Evolutionary conservation across 2,329 filamentous ascomycete genomes (phyloP).

Genomic region (Apiospora kogelbergensis): DNA sequence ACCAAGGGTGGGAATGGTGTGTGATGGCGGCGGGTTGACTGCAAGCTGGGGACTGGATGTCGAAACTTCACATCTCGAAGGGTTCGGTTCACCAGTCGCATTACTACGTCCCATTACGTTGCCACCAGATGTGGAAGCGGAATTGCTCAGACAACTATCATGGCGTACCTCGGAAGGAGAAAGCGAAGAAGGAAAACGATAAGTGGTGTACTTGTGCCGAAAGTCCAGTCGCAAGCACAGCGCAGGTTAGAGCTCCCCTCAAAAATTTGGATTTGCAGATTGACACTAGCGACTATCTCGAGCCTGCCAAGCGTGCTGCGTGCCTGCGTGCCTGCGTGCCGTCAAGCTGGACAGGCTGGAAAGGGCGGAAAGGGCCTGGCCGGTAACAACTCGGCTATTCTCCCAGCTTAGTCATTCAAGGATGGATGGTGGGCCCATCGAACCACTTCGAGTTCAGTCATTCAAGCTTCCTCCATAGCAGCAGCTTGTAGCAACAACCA

Average conservation of each 20-base stretch:
- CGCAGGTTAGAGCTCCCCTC: background rate
- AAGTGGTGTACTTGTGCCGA: background rate
- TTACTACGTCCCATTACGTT: slow-evolving; percentile 31
- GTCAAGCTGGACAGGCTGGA: background rate
- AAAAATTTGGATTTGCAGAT: background rate
- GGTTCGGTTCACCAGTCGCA: slow-evolving; percentile 30
- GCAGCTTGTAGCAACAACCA: slow-evolving; percentile 18
- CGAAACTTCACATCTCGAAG: slow-evolving; percentile 33
- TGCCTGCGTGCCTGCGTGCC: too few species aligned
- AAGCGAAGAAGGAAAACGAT: background rate
- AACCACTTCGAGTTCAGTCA: background rate
- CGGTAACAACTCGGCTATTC: slow-evolving; percentile 11
- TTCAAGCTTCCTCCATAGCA: slow-evolving; percentile 20
- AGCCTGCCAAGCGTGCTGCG: background rate
- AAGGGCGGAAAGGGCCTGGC: background rate
- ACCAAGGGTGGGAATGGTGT: background rate
- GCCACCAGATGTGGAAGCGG: slow-evolving; percentile 15
- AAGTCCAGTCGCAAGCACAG: background rate
- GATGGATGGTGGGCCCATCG: background rate
- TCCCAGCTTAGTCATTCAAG: slow-evolving; percentile 16
- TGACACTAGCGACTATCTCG: background rate
- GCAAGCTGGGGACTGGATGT: slow-evolving; percentile 20
- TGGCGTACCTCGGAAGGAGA: background rate
- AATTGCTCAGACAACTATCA: background rate
- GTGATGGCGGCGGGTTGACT: slow-evolving; percentile 12